Base-by-base conservation (phyloP, 176 grass and related monocot genomes). In the Raddia guianensis region DNA sequence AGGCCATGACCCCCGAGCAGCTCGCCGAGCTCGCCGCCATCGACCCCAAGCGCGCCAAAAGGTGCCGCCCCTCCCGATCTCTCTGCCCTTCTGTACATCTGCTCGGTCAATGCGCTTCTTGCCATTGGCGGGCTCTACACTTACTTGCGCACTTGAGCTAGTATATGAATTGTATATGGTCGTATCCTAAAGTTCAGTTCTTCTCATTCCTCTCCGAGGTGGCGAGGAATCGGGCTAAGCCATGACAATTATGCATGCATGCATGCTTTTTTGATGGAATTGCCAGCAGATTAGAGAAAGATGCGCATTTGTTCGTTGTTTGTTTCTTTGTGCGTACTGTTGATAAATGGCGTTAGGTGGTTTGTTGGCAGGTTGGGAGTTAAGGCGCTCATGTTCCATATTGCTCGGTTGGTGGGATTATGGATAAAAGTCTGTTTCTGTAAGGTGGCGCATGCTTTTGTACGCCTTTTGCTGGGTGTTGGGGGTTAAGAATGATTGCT, bases 41-140 rank as follows among this genome's bases (percentile, higher is more conserved):
- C 72, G 97, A 99, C 70, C 97, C 97, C 16, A 99, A 99, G 85
- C 88, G 91, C 33, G 97, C 90, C 66, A 99, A 99, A 85, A 99
- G 97, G 97, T 96, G 3, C 74, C 1, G 40, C 56, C 15, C 12
- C 21, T 78, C 19, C 66, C 9, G 8, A 68, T 59, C 73, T 66
- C 67, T 8, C 66, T 8, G 12, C 43, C 8, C 6, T 7, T 58
- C n/a, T 49, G 5, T 20, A 49, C 19, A 46, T 52, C 34, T n/a
- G 9, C 15, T 69, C 34, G 19, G 33, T 1, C 40, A 3, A 5
- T 4, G 33, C 73, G 19, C 63, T 77, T 14, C 63, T 62, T 40
- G 42, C 7, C 60, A 64, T 78, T 48, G 67, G 67, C 61, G 45
- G 11, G 42, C 12, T 47, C 6, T 70, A 8, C 9, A 3, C 33